Conservation (phyloP, 179 eudicot genomes). For the Amaranthus tricolor region DNA sequence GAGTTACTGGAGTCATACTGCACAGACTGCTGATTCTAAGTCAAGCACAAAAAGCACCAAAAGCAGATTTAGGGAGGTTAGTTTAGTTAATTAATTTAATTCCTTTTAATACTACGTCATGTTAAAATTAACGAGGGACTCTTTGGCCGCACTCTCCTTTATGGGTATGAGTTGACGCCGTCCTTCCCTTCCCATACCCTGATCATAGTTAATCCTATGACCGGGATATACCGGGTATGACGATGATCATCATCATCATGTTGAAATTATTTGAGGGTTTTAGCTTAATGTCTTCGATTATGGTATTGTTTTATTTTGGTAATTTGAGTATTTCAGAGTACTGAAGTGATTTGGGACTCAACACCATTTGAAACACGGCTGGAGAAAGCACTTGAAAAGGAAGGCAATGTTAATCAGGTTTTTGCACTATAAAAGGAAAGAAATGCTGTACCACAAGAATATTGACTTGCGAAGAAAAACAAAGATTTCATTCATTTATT, state of each 20-base stretch:
- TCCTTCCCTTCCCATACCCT: too few species aligned
- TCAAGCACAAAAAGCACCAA: constrained; percentile 33
- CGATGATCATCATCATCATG: background rate
- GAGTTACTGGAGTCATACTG: constrained; percentile 49
- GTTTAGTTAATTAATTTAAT: background rate
- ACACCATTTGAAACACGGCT: constrained; percentile 39
- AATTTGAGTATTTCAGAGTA: constrained; percentile 26
- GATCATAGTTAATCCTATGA: too few species aligned
- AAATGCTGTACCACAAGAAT: background rate
- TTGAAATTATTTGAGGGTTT: background rate
- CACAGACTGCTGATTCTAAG: constrained; percentile 27
- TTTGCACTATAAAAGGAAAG: constrained; percentile 14
- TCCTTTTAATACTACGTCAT: background rate
- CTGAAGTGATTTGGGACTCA: constrained; percentile 37
- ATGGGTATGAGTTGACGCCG: too few species aligned
- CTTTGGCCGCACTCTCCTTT: background rate
- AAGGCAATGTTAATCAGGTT: constrained; percentile 15
- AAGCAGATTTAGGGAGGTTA: constrained; percentile 35
- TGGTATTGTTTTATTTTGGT: constrained; percentile 9
- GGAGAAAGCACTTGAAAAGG: constrained; percentile 39
- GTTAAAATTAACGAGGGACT: background rate
- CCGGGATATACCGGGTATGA: too few species aligned
- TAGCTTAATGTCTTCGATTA: background rate
- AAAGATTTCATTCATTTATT: background rate
- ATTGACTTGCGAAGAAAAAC: background rate